Evolutionary conservation across 208 protist species (phyloP), one percentile per base, ranked within the genome.

Genomic region (Crithidia expoeki): DNA sequence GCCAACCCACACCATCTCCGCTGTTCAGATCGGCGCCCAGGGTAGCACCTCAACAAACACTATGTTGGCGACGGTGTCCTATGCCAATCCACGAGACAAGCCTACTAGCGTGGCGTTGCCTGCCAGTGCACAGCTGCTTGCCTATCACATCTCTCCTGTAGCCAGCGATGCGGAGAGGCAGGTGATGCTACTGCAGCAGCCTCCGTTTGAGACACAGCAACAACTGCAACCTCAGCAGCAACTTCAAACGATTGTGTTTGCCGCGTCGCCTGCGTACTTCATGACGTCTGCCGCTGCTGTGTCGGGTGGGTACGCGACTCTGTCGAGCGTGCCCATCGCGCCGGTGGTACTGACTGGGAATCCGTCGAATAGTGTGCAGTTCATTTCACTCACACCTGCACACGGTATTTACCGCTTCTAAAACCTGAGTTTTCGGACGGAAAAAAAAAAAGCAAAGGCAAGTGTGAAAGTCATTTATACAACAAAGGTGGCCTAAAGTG

Each of bases 261-360:
- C 34, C 5, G 32, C 62, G n/a, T 14, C 50, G 62, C 28, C 66
- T 10, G n/a, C 66, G 36, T 59, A 51, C 25, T 56, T 61, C n/a
- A 25, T 40, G 23, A 42, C 58, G 23, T 36, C 58, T 30, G 36
- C 58, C 4, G n/a, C 4, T 25, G 16, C 17, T 4, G 28, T 9
- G 21, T 2, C 42, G 7, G 27, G 58, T 17, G 40, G n/a, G 14
- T 64, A 51, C 42, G 42, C 58, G 42, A 28, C 42, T 4, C 25
- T 64, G 42, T 23, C 58, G 10, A 34, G 7, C 27, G 16, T 2
- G 40, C 52, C 58, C 21, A 10, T 49, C 14, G 25, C 33, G 28
- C 62, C 62, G 44, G 47, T 68, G 62, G 23, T 57, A 25, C 32
- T 58, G 34, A 44, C 49, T 9, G 2, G 32, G 36, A 19, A 21